Conservation (phyloP, 169 alveolate genomes). For the Plasmodium gaboni region DNA sequence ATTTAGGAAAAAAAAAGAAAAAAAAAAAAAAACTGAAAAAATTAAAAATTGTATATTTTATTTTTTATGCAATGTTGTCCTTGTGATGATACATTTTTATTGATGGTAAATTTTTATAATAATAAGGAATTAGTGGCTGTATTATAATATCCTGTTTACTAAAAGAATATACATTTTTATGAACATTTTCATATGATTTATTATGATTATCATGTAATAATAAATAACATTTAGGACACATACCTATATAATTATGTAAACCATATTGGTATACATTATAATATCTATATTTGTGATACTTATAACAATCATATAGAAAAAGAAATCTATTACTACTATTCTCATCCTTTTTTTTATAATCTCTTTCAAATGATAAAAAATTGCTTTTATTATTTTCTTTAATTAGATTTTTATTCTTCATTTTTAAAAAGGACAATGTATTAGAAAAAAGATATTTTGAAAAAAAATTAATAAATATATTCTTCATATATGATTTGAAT, state of each 20-base stretch:
- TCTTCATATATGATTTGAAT: constrained; percentile 6
- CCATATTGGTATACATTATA: neutral
- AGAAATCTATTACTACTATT: too few relatives aligned
- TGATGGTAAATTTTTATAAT: constrained; percentile 58
- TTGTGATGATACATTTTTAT: constrained; percentile 17
- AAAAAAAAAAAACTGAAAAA: too few relatives aligned
- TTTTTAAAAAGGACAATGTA: neutral
- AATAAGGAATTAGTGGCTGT: constrained; percentile 46
- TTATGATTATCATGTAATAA: constrained; percentile 5
- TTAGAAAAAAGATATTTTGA: neutral
- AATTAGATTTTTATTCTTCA: neutral
- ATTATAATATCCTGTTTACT: constrained; percentile 4
- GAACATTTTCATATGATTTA: neutral
- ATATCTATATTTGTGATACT: constrained; percentile 19
- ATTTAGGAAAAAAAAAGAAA: too few relatives aligned
- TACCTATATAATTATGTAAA: neutral
- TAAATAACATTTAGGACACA: neutral
- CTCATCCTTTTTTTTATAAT: too few relatives aligned
- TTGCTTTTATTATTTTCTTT: neutral
- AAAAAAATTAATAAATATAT: constrained; percentile 23
- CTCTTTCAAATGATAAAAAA: neutral
- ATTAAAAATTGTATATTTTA: too few relatives aligned
- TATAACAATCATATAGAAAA: too few relatives aligned
- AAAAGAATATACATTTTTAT: constrained; percentile 2
- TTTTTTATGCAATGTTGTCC: neutral